Conservation (phyloP, 176 grass and related monocot genomes). For the Chrysopogon serrulatus region DNA sequence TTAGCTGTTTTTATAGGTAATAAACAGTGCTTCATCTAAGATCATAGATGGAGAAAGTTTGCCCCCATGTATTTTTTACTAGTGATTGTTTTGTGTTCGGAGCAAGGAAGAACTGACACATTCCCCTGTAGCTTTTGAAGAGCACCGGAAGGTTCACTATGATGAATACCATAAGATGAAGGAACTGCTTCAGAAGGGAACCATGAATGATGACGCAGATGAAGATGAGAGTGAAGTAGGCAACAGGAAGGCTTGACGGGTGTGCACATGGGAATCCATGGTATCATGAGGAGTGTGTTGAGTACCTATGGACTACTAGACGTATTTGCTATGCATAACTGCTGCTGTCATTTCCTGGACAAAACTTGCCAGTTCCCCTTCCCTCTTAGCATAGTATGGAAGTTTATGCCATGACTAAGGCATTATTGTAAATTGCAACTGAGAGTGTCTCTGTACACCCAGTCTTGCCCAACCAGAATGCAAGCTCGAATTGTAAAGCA, state of each 20-base stretch:
- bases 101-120: not conserved
- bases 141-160: constrained; percentile 72
- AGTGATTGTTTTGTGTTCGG: not conserved
- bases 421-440: not conserved
- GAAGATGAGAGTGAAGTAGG: constrained; percentile 16
- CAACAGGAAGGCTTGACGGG: not conserved
- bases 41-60: not conserved
- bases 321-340: not conserved
- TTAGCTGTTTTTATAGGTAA: not conserved
- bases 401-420: not conserved
- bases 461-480: not conserved
- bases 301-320: not conserved
- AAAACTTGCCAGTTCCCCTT: not conserved
- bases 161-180: constrained; percentile 82
- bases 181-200: constrained; percentile 50
- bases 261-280: not conserved
- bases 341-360: not conserved
- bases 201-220: constrained; percentile 34
- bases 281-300: not conserved
- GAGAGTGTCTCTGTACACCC: not conserved
- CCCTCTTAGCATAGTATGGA: not conserved
- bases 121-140: constrained; percentile 55
- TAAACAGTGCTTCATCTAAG: not conserved
- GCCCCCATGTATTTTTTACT: not conserved
- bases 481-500: not conserved